Evolutionary conservation across 78 protist genomes (phyloP).

Genomic region (Dictyostelium purpureum): DNA sequence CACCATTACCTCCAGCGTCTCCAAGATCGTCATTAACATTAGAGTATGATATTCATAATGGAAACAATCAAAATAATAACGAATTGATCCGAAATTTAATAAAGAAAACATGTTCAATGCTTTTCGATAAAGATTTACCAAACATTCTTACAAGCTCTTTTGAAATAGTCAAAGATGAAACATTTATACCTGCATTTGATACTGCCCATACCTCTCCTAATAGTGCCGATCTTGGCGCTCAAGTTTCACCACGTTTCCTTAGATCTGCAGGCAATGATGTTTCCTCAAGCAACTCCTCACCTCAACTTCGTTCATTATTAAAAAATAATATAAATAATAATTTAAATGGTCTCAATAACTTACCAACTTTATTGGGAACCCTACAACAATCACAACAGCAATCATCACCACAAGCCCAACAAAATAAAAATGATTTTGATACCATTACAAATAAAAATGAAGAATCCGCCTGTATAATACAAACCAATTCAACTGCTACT

Average conservation of each 20-base stretch:
- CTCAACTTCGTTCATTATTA: constrained; percentile 23
- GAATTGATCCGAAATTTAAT: constrained; percentile 48
- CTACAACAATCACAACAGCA: not conserved
- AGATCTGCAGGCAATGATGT: not conserved
- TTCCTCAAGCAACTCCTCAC: constrained; percentile 16
- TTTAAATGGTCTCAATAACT: not conserved
- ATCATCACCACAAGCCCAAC: not conserved
- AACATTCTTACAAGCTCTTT: not conserved
- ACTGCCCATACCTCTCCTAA: not conserved
- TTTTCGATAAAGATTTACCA: constrained; percentile 53
- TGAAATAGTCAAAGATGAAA: constrained; percentile 41
- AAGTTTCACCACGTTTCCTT: constrained; percentile 23
- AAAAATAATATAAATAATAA: constrained; percentile 25
- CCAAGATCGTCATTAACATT: constrained; percentile 52
- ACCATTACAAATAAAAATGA: not conserved
- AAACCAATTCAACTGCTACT: not conserved
- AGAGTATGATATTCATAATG: not conserved
- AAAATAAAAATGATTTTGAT: not conserved
- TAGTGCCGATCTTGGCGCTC: not conserved
- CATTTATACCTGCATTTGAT: constrained; percentile 15
- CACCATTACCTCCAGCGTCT: constrained; percentile 69
- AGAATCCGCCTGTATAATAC: not conserved
- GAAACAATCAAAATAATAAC: not conserved
- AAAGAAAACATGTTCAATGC: constrained; percentile 48
- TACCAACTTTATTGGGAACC: not conserved